phyloP scores from a whole-genome alignment of 2,329 filamentous ascomycete genomes.

The Fusarium sp. region DNA sequence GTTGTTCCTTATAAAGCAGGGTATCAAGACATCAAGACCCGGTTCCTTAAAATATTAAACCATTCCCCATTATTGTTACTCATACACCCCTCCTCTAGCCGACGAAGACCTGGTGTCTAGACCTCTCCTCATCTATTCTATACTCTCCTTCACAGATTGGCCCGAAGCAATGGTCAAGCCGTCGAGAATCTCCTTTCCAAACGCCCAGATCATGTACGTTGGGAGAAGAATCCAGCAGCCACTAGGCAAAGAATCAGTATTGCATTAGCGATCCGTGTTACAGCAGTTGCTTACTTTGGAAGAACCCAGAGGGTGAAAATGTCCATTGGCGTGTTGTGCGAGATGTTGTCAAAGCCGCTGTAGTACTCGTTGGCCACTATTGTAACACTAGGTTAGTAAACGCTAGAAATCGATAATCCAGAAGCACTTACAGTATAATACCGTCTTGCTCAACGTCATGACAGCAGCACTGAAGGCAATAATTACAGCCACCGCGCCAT shows the following conservation, averaged over 20 bases:
- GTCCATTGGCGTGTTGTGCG: constrained; percentile 65
- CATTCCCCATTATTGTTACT: constrained; percentile 26
- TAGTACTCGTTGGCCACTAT: constrained; percentile 71
- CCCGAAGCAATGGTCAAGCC: constrained; percentile 60
- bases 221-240: constrained; percentile 70
- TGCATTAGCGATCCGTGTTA: accelerated
- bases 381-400: background rate
- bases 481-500: constrained; percentile 63
- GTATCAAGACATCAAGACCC: background rate
- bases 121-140: background rate
- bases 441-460: constrained; percentile 75
- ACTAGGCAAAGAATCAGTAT: constrained; percentile 52
- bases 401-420: accelerated
- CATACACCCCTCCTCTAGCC: background rate
- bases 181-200: constrained; percentile 66
- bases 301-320: constrained; percentile 71
- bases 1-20: background rate
- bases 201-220: constrained; percentile 65
- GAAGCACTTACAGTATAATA: constrained; percentile 69
- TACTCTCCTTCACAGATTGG: constrained; percentile 43
- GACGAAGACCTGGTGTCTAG: too few species aligned
- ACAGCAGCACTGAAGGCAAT: constrained; percentile 68
- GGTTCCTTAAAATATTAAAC: background rate
- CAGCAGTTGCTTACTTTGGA: constrained; percentile 64
- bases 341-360: constrained; percentile 70